Evolutionary conservation across 1,284 basidiomycete species (phyloP).

Genomic region (Fomitopsis pinicola): DNA sequence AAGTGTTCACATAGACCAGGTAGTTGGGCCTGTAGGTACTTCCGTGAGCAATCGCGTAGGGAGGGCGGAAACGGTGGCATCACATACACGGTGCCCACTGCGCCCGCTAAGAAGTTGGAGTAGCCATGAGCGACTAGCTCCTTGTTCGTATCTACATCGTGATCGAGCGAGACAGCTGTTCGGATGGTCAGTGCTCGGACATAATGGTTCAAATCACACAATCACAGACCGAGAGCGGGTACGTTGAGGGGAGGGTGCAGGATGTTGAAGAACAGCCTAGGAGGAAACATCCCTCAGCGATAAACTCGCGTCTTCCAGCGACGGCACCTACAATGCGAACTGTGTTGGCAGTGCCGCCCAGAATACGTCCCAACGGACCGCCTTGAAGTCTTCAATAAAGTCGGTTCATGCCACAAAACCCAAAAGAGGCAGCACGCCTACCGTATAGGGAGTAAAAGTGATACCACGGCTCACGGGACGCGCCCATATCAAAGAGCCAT

Average conservation of each 20-base stretch:
- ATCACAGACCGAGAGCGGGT: slow-evolving; percentile 73
- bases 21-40: slow-evolving; percentile 60
- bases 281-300: background rate
- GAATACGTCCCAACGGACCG: slow-evolving; percentile 60
- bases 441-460: slow-evolving; percentile 77
- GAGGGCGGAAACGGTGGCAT: background rate
- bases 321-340: slow-evolving; percentile 58
- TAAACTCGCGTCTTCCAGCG: slow-evolving; percentile 11
- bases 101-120: slow-evolving; percentile 83
- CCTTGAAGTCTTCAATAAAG: slow-evolving; percentile 48
- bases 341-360: slow-evolving; percentile 81
- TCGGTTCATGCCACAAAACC: background rate
- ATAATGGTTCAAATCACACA: background rate
- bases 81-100: slow-evolving; percentile 76
- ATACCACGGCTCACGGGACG: slow-evolving; percentile 69
- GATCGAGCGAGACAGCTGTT: slow-evolving; percentile 82
- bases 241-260: slow-evolving; percentile 94
- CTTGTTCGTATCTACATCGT: slow-evolving; percentile 90
- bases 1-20: slow-evolving; percentile 87
- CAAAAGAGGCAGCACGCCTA: slow-evolving; percentile 28
- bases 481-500: slow-evolving; percentile 88
- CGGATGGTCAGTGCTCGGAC: background rate
- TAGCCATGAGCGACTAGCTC: slow-evolving; percentile 93
- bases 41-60: background rate
- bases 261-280: slow-evolving; percentile 85